Evolutionary conservation across 331 rosid species (phyloP).

Genomic region (Pyrus hybrid): DNA sequence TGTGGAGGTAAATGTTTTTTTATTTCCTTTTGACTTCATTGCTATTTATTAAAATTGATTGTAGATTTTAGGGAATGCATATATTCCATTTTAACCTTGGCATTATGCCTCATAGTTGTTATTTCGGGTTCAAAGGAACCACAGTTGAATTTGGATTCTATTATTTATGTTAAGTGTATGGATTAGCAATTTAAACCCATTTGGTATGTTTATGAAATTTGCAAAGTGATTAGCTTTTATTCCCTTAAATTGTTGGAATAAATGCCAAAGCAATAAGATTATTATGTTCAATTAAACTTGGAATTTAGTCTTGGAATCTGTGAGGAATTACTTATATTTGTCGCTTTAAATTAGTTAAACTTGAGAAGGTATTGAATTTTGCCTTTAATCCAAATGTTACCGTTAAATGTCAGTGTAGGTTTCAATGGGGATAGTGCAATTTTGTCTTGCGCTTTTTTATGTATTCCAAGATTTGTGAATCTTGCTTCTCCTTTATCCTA

Average conservation of each 20-base stretch:
- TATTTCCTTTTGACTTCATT: neutral
- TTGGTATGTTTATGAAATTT: neutral
- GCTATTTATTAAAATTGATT: neutral
- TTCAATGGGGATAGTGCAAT: neutral
- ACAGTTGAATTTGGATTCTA: neutral
- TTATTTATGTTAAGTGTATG: neutral
- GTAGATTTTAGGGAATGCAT: neutral
- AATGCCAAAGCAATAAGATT: neutral
- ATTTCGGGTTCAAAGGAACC: neutral
- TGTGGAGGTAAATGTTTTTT: conserved; percentile 68
- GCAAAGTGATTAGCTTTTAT: neutral
- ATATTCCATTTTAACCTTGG: neutral
- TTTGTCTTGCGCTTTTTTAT: neutral
- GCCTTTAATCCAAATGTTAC: neutral
- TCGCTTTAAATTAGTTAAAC: neutral
- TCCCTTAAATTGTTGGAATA: neutral
- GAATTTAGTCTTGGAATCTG: neutral
- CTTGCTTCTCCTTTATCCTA: neutral
- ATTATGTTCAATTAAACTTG: neutral
- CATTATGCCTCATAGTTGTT: neutral
- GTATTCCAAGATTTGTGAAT: neutral
- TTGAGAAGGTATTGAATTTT: neutral
- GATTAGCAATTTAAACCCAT: neutral
- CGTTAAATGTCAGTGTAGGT: neutral
- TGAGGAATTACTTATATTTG: neutral